Conservation (phyloP, 2,329 filamentous ascomycete species). For the Penicillium palitans region DNA sequence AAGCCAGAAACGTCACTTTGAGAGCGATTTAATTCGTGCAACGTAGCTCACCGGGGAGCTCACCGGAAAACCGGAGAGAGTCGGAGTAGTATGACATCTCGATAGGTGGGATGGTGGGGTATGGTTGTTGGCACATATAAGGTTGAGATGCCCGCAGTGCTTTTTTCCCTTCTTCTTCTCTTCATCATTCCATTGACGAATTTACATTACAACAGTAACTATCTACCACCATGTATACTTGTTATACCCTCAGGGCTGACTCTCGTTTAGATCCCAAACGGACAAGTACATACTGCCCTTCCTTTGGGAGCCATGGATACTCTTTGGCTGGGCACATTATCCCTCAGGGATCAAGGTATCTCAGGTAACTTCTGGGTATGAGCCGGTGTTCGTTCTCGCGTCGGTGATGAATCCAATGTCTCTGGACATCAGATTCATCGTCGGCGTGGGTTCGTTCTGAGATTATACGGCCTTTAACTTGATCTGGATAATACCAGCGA, state of each 20-base stretch:
- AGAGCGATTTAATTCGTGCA: conserved; percentile 7
- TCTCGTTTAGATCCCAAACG: conserved; percentile 15
- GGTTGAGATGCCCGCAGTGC: conserved; percentile 17
- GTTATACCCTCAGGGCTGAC: conserved; percentile 15
- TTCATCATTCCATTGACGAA: conserved; percentile 12
- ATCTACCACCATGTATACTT: conserved; percentile 2
- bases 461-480: conserved; percentile 92
- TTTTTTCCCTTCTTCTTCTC: conserved; percentile 8
- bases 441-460: conserved; percentile 50
- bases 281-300: conserved; percentile 27
- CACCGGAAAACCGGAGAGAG: conserved; percentile 22
- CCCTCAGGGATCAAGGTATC: conserved; percentile 50
- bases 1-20: conserved; percentile 5
- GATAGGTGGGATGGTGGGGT: conserved; percentile 15
- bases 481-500: conserved; percentile 99
- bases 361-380: conserved; percentile 56
- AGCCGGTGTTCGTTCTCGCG: conserved; percentile 61
- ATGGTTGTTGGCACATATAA: conserved; percentile 47
- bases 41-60: conserved; percentile 3
- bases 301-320: conserved; percentile 39
- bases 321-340: conserved; percentile 43
- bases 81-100: conserved; percentile 15
- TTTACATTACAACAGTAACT: conserved; percentile 22
- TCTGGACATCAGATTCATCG: background rate
- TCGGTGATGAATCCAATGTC: conserved; percentile 29